Conservation (phyloP, 805 yeast species). For the Candida insectalens region DNA sequence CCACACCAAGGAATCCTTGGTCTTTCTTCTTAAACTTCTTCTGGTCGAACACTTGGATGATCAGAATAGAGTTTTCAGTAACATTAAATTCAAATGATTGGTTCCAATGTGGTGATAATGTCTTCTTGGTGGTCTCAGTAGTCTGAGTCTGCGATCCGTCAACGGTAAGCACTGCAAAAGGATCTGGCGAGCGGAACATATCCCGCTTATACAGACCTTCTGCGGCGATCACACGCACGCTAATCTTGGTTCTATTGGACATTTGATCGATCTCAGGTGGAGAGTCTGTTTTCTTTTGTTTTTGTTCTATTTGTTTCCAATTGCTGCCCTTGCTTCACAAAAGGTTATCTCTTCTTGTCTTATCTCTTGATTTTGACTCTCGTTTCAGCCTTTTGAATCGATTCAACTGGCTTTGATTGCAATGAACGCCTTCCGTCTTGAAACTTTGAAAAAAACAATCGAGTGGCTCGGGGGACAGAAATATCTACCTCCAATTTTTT, state of each 20-base stretch:
- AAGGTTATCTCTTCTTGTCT: no score
- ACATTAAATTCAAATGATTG: slow-evolving; percentile 76
- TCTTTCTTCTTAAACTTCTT: slow-evolving; percentile 96
- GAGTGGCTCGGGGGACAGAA: no score
- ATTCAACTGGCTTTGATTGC: no score
- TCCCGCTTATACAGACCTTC: slow-evolving; percentile 94
- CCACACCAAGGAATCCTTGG: slow-evolving; percentile 96
- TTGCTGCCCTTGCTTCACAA: no score
- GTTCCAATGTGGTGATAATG: slow-evolving; percentile 97
- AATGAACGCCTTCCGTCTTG: no score
- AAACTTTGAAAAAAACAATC: no score
- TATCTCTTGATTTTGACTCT: no score
- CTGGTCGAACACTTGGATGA: slow-evolving; percentile 93
- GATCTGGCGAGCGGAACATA: slow-evolving; percentile 93
- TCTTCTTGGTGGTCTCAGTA: slow-evolving; percentile 87
- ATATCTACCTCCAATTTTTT: no score
- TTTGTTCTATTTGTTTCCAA: no score
- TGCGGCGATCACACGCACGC: slow-evolving; percentile 83
- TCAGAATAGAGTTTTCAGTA: slow-evolving; percentile 73
- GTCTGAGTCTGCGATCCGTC: slow-evolving; percentile 96
- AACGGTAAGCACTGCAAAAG: slow-evolving; percentile 95
- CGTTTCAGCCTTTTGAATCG: no score
- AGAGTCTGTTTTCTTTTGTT: no score
- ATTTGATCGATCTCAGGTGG: no score
- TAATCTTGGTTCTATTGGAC: slow-evolving; percentile 27